Evolutionary conservation across 768 basidiomycete genomes (phyloP).

Genomic region (Mycena albidolilacea): DNA sequence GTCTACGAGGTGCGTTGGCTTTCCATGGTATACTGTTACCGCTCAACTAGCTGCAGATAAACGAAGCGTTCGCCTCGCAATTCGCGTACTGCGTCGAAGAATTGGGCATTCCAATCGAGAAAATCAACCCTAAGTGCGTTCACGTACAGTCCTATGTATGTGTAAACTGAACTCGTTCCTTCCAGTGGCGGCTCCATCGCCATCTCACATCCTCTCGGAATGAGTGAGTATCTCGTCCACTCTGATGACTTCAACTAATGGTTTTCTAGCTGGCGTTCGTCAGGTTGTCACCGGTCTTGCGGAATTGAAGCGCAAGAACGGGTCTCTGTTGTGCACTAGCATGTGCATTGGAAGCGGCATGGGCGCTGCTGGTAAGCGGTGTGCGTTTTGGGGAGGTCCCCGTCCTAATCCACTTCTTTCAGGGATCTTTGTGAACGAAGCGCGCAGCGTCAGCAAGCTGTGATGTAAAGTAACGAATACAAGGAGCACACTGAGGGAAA

Average conservation of each 20-base stretch:
- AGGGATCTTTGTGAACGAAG: constrained; percentile 84
- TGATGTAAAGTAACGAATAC: constrained; percentile 4
- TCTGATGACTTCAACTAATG: constrained; percentile 34
- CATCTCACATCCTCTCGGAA: constrained; percentile 85
- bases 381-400: neutral
- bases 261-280: constrained; percentile 77
- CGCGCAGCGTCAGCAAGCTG: constrained; percentile 41
- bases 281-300: constrained; percentile 93
- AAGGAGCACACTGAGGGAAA: neutral
- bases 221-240: constrained; percentile 69
- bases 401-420: no score
- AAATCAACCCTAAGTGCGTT: constrained; percentile 88
- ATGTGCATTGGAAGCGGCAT: constrained; percentile 88
- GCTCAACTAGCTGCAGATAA: constrained; percentile 66
- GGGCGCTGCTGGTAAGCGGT: constrained; percentile 73
- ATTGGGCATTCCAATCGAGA: constrained; percentile 80
- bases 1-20: constrained; percentile 74
- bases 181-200: constrained; percentile 89
- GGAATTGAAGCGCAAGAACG: constrained; percentile 79
- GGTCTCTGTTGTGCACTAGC: constrained; percentile 84
- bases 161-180: constrained; percentile 19
- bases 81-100: constrained; percentile 94
- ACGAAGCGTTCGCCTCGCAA: constrained; percentile 94
- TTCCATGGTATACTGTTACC: neutral
- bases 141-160: constrained; percentile 14